A percentile compares a stretch with the other conserved stretches of the same genome.
Evolutionary conservation across 768 basidiomycete species (phyloP).

Genomic region (Cystofilobasidium capitatum): DNA sequence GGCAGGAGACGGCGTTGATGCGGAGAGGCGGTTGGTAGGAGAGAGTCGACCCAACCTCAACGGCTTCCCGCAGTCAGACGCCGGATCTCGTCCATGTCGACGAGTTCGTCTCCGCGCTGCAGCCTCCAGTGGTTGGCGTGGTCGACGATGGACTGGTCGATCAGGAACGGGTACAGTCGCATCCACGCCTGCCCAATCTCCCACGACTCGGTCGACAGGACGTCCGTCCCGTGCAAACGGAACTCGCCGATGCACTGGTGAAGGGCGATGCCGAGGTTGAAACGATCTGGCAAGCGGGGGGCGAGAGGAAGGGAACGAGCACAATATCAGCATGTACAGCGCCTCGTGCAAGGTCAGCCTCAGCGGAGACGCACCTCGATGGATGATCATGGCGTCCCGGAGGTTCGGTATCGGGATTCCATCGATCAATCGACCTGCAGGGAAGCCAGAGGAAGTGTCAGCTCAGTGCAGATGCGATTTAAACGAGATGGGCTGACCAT

Average conservation of each 20-base stretch:
- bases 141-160: neutral
- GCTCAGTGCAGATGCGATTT: neutral
- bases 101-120: neutral
- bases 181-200: conserved; percentile 13
- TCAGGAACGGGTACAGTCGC: conserved; percentile 7
- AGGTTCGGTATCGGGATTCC: conserved; percentile 14
- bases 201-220: conserved; percentile 3
- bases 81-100: neutral
- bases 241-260: conserved; percentile 10
- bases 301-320: neutral
- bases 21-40: too few relatives aligned
- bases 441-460: neutral
- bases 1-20: too few relatives aligned
- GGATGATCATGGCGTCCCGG: conserved; percentile 9
- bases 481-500: neutral
- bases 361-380: conserved; percentile 9
- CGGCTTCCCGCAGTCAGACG: too few relatives aligned
- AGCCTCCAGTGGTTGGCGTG: neutral
- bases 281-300: neutral
- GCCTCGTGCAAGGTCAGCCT: too few relatives aligned
- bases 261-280: conserved; percentile 19
- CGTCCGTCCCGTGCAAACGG: conserved; percentile 14
- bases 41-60: too few relatives aligned
- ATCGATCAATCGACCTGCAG: conserved; percentile 16
- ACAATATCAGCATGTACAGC: too few relatives aligned